These are phyloP conservation scores for Vachellia pachyceras DNA, from an alignment of 306 rosid species.

Conservation along the genomic window DNA sequence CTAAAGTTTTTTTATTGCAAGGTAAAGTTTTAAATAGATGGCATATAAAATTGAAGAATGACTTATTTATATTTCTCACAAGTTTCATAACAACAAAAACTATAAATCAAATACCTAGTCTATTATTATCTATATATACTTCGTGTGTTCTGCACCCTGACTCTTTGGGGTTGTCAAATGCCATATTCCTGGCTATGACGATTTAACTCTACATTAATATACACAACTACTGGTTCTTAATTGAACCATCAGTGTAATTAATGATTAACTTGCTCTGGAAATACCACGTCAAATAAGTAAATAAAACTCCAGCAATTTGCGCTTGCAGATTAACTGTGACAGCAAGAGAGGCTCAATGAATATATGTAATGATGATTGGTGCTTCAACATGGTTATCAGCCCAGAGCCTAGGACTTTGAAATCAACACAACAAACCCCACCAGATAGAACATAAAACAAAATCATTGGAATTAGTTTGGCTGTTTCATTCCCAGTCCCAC, in stretches of 20 bases:
- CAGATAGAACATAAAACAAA: neutral
- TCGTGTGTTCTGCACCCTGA: neutral
- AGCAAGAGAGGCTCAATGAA: neutral
- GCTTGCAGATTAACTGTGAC: neutral
- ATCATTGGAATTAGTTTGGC: neutral
- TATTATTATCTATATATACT: neutral
- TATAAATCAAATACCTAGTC: neutral
- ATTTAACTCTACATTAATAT: neutral
- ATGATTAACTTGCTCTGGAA: neutral
- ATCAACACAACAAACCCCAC: neutral
- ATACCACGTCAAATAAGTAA: neutral
- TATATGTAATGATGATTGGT: neutral
- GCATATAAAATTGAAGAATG: neutral
- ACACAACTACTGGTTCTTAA: neutral
- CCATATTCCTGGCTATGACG: neutral
- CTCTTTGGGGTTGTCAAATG: neutral
- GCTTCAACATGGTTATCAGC: neutral
- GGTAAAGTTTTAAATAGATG: neutral
- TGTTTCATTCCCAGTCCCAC: too few species aligned
- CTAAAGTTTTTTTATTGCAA: neutral
- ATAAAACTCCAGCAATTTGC: neutral
- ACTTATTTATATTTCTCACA: too few species aligned
- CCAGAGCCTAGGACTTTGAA: too few species aligned
- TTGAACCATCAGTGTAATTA: neutral
- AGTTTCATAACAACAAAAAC: neutral